Evolutionary conservation across 306 rosid species (phyloP).

Genomic region (Glycine tomentella): DNA sequence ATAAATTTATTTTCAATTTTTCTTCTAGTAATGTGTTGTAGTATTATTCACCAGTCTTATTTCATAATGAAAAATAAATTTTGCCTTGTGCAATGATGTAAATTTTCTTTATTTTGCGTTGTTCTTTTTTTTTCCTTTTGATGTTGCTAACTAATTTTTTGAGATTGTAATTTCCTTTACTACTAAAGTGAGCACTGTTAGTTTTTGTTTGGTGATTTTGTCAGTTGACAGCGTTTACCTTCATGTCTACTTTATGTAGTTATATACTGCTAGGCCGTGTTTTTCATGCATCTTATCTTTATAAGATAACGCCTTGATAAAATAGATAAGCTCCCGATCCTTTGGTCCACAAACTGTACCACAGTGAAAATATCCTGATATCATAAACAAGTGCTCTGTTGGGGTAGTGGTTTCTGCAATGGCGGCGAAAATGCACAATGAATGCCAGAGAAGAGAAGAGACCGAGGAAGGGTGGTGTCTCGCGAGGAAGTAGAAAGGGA

Average conservation of each 20-base stretch:
- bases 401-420: too few relatives aligned
- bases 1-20: conserved; percentile 43
- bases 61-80: conserved; percentile 30
- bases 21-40: conserved; percentile 28
- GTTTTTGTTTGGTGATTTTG: neutral
- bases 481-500: too few relatives aligned
- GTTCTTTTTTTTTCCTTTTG: neutral
- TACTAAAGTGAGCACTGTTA: conserved; percentile 6
- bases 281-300: neutral
- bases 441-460: too few relatives aligned
- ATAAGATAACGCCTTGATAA: neutral
- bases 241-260: neutral
- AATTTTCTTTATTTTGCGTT: neutral
- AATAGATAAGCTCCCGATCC: too few relatives aligned
- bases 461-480: too few relatives aligned
- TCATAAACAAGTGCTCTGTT: too few relatives aligned
- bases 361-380: too few relatives aligned
- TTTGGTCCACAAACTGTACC: too few relatives aligned
- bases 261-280: neutral
- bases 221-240: too few relatives aligned
- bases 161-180: conserved; percentile 7
- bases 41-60: conserved; percentile 15
- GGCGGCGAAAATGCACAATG: too few relatives aligned
- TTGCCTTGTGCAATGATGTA: conserved; percentile 22
- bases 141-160: conserved; percentile 11